These are phyloP conservation scores for Rhodotorula sp. DNA, from an alignment of 1,284 basidiomycete species.

Conservation along the genomic window DNA sequence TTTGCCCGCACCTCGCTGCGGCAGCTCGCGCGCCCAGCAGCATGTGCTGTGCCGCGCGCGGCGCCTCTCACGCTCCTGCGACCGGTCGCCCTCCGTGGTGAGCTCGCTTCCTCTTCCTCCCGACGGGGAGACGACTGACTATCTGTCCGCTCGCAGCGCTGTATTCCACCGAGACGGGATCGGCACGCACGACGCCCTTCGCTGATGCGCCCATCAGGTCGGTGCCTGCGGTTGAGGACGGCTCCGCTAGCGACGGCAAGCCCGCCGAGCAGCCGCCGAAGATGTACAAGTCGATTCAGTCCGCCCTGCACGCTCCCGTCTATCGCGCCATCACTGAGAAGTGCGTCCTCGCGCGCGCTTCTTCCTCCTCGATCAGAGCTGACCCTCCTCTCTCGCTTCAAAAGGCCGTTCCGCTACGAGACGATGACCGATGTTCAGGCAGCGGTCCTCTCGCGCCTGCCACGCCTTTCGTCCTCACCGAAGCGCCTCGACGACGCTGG, in stretches of 20 bases:
- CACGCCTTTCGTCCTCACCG: conserved; percentile 53
- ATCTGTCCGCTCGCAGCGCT: neutral
- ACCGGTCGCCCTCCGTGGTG: neutral
- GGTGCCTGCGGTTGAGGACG: neutral
- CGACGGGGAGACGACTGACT: neutral
- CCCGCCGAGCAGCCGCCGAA: neutral
- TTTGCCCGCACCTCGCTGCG: neutral
- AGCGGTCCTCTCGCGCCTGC: conserved; percentile 65
- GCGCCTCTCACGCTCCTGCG: neutral
- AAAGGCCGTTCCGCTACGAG: conserved; percentile 68
- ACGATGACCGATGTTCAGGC: conserved; percentile 85
- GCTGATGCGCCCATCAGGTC: neutral
- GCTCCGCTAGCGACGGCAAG: neutral
- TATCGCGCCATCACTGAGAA: conserved; percentile 35
- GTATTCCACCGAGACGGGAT: neutral
- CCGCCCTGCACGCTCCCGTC: conserved; percentile 26
- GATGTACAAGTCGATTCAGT: conserved; percentile 32
- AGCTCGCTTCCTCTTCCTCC: neutral
- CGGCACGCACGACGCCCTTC: neutral
- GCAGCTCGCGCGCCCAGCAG: neutral
- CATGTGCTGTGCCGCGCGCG: neutral
- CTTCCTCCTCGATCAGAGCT: too few species aligned
- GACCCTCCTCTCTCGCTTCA: neutral
- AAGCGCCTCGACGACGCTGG: conserved; percentile 1
- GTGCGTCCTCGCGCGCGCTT: neutral